Conservation (phyloP, 1,284 basidiomycete species). For the Trichosporon sp. region DNA sequence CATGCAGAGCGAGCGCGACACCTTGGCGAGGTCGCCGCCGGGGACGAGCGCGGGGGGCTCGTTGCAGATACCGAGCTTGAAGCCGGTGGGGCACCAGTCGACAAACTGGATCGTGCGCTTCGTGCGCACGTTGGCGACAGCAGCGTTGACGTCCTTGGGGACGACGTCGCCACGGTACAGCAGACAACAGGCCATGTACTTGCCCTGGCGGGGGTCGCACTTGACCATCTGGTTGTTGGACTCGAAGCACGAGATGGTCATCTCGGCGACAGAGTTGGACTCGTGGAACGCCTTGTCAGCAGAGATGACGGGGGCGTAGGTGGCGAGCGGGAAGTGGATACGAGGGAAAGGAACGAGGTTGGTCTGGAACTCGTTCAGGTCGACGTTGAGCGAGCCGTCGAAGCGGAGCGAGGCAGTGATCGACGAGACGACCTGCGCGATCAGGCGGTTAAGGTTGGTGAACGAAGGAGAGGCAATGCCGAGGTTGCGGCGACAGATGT, state of each 20-base stretch:
- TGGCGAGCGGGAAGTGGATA: constrained; percentile 97
- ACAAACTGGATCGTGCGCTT: constrained; percentile 90
- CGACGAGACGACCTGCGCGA: constrained; percentile 96
- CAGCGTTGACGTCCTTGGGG: constrained; percentile 92
- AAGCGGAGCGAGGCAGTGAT: constrained; percentile 96
- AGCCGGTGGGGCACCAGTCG: constrained; percentile 98
- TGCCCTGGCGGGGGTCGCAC: constrained; percentile 90
- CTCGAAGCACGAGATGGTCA: constrained; percentile 99
- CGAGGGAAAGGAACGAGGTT: constrained; percentile 96
- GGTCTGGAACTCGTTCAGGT: constrained; percentile 98
- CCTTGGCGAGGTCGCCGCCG: constrained; percentile 91
- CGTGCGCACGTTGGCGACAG: constrained; percentile 91
- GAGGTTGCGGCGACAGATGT: constrained; percentile 96
- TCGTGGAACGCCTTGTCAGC: constrained; percentile 75
- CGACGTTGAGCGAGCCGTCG: constrained; percentile 96
- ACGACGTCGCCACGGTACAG: constrained; percentile 95
- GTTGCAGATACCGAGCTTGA: constrained; percentile 97
- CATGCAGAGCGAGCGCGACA: constrained; percentile 94
- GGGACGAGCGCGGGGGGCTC: constrained; percentile 88
- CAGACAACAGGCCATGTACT: constrained; percentile 93
- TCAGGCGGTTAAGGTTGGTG: constrained; percentile 92
- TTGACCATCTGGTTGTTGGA: constrained; percentile 98
- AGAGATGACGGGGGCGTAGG: constrained; percentile 91
- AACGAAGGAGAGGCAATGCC: constrained; percentile 83
- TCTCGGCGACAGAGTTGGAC: constrained; percentile 95